These are phyloP conservation scores for Whalleya microplaca DNA, from an alignment of 2,329 filamentous ascomycete genomes.

Conservation along the genomic window DNA sequence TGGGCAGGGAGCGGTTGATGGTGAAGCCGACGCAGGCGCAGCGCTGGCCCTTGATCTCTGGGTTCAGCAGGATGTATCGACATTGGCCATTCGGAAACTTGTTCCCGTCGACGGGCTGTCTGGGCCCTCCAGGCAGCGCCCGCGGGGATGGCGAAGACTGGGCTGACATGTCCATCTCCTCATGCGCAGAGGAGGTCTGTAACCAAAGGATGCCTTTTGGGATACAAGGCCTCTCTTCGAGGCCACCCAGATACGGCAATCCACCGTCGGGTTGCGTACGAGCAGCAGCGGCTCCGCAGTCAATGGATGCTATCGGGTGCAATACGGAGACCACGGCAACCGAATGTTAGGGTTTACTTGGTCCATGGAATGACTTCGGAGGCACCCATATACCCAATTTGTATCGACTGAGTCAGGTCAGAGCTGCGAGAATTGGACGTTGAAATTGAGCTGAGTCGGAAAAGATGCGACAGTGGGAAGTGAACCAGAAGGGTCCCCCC, in stretches of 20 bases:
- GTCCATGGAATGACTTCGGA: conserved; percentile 37
- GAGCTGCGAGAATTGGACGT: conserved; percentile 7
- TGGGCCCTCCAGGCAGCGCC: conserved; percentile 25
- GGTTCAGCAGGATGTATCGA: conserved; percentile 60
- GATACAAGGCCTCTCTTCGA: conserved; percentile 22
- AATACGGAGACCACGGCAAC: conserved; percentile 29
- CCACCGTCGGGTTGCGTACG: conserved; percentile 12
- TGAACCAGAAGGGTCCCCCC: conserved; percentile 11
- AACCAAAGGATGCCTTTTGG: conserved; percentile 16
- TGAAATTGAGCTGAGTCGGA: conserved; percentile 7
- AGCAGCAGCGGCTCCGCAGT: conserved; percentile 17
- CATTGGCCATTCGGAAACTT: conserved; percentile 61
- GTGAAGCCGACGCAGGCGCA: conserved; percentile 63
- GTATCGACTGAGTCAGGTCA: conserved; percentile 5
- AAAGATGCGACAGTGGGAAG: conserved; percentile 7
- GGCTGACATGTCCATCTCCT: conserved; percentile 32
- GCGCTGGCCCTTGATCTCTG: conserved; percentile 60
- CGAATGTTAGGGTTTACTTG: conserved; percentile 29
- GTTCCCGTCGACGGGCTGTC: conserved; percentile 43
- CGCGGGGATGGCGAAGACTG: conserved; percentile 34
- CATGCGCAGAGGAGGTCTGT: conserved; percentile 19
- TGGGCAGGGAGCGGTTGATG: conserved; percentile 56
- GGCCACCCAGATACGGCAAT: conserved; percentile 12
- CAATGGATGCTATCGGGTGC: conserved; percentile 34
- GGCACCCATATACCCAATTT: conserved; percentile 17